These are phyloP conservation scores for Fusarium nematophilum DNA, from an alignment of 2,329 filamentous ascomycete genomes.

Conservation along the genomic window DNA sequence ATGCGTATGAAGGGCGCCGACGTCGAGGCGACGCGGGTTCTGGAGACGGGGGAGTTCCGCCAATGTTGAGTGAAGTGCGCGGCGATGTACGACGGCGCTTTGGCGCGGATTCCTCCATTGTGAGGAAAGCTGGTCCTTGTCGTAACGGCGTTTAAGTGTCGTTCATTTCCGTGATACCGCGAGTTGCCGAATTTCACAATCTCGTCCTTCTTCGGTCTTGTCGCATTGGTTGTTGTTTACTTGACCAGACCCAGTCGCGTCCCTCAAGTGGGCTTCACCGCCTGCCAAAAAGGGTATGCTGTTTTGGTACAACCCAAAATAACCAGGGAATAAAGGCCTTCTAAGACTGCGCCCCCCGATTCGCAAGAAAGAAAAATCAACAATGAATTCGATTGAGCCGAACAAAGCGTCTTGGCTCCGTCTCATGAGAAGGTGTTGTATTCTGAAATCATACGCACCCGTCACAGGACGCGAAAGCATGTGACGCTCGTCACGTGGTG, in stretches of 20 bases:
- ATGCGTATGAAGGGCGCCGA: slow-evolving; percentile 69
- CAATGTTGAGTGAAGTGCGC: slow-evolving; percentile 47
- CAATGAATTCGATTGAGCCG: not conserved
- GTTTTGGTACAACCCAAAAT: not conserved
- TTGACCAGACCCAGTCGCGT: slow-evolving; percentile 38
- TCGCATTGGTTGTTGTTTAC: slow-evolving; percentile 44
- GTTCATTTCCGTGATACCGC: slow-evolving; percentile 22
- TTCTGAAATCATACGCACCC: not conserved
- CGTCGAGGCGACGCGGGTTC: slow-evolving; percentile 47
- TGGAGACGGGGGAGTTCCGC: slow-evolving; percentile 35
- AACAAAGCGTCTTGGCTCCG: not conserved
- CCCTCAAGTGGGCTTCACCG: slow-evolving; percentile 42
- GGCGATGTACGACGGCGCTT: slow-evolving; percentile 75
- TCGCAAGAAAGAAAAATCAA: not conserved
- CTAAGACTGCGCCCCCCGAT: not conserved
- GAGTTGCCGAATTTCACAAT: not conserved
- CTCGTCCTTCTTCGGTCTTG: slow-evolving; percentile 23
- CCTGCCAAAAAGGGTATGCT: slow-evolving; percentile 22
- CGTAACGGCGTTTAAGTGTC: not conserved
- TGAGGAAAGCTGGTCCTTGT: not conserved
- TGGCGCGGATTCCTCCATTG: slow-evolving; percentile 66
- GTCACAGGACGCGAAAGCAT: slow-evolving; percentile 28
- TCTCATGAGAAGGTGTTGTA: not conserved
- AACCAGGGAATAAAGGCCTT: not conserved
- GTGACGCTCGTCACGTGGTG: slow-evolving; percentile 22